Evolutionary conservation across 129 eudicot genomes (phyloP), one percentile per base, ranked within the genome.

Genomic region (Pittosporum tobira): DNA sequence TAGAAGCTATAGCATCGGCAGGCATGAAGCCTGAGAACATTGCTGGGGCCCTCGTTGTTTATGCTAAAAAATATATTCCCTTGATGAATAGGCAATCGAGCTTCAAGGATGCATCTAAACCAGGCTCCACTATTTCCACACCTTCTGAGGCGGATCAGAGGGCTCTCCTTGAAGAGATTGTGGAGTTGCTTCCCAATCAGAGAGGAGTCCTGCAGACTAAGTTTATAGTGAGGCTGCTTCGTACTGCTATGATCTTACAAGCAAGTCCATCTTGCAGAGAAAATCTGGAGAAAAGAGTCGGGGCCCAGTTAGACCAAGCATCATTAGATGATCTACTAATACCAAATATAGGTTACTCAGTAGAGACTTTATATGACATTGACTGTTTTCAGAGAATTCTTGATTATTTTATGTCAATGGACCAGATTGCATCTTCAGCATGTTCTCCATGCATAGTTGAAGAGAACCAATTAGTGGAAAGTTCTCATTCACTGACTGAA

Each of bases 371-470:
- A 48, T 88, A 88, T 47, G 94, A 88, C 38, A 65, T 84, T 0
- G 96, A 81, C 49, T 88, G 91, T 67, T 77, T 88, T 70, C 96
- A 88, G 74, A 79, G 94, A 51, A 84, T 88, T 68, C 71, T 88
- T 2, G 96, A 84, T 42, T 77, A 84, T 72, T 88, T 84, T 50
- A 22, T 88, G 87, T 53, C 67, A 31, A 48, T 59, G 51, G 84
- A 79, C 5, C 76, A 70, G 68, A 65, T 63, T 46, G 57, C 77
- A 5, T 59, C 69, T 36, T 69, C 81, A 23, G 20, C 67, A 22
- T 55, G 61, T 64, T 68, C 94, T 11, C 87, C 95, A 0, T 56
- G 79, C 51, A 75, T 82, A 25, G 68, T 67, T 12, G 95, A 85
- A 64, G 95, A 82, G 42, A 74, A 57, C 14, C 79, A 77, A 50